These are phyloP conservation scores for Talaromyces sp. DNA, from an alignment of 2,329 filamentous ascomycete genomes.

Conservation along the genomic window DNA sequence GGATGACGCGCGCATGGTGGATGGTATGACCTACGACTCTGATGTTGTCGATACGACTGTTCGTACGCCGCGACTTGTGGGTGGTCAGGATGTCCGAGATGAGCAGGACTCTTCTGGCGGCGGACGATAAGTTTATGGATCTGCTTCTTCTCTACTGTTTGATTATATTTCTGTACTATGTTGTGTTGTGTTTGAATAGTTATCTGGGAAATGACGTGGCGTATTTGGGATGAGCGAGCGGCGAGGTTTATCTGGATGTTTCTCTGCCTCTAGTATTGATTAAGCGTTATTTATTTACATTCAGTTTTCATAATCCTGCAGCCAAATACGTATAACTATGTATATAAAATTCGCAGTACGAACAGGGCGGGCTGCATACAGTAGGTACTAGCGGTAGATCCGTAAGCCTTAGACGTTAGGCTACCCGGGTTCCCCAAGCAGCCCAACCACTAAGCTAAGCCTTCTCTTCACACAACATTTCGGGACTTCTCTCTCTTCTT, in stretches of 20 bases:
- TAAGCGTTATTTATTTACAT: too few species aligned
- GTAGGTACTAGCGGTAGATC: too few species aligned
- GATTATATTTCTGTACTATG: background rate
- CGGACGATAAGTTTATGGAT: background rate
- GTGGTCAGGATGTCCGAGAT: conserved; percentile 23
- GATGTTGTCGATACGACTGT: conserved; percentile 63
- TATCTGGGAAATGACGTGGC: conserved; percentile 21
- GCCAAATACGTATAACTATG: too few species aligned
- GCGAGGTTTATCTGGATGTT: conserved; percentile 5
- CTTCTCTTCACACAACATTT: conserved; percentile 7
- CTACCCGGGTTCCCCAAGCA: background rate
- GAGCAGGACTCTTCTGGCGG: conserved; percentile 11
- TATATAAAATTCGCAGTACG: too few species aligned
- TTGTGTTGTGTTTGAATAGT: background rate
- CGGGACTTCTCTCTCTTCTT: conserved; percentile 2
- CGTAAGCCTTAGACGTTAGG: too few species aligned
- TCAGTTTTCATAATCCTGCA: too few species aligned
- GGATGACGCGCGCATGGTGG: conserved; percentile 59
- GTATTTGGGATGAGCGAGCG: background rate
- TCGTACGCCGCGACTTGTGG: conserved; percentile 51
- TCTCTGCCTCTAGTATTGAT: conserved; percentile 6
- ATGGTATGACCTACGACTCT: conserved; percentile 60
- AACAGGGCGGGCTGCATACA: too few species aligned
- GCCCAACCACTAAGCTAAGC: background rate
- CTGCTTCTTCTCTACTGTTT: background rate